Evolutionary conservation across 179 eudicot species (phyloP), one percentile per base, ranked within the genome.

Genomic region (Beta macrorhiza): DNA sequence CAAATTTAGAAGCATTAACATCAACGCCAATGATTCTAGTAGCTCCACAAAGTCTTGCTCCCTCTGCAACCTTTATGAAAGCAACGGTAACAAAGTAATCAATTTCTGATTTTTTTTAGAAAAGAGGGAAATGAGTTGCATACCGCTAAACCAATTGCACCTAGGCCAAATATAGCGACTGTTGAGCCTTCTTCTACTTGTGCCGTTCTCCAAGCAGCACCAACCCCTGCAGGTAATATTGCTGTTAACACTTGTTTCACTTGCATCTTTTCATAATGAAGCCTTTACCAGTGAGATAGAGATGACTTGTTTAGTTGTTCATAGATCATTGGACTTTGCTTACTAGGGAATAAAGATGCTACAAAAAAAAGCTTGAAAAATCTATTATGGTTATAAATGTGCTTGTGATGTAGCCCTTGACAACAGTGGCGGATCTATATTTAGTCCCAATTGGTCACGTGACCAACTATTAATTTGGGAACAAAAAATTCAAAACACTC

Each of bases 171-270:
- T 71, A 96, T 87, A 75, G 87, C 97, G 84, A 96, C 97, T 49
- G 94, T 91, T 1, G 98, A 90, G 76, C 99, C 97, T 79, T 85
- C 78, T 81, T 93, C 97, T 55, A 93, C 97, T 61, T 88, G 81
- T 58, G 98, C 99, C 22, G 92, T 82, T 89, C 82, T 96, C 93
- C 94, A 89, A 49, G 99, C 98, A 81, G 99, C 99, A 80, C 99
- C 99, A 17, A 94, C 94, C 7, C 98, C 99, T 96, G 87, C 83
- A 86, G 64, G 64, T 13, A 75, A 17, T 67, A 12, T 19, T 0
- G 2, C 5, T 53, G 67, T 67, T 22, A 75, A 22, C 8, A 55
- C 14, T 57, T 25, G 59, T 49, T 49, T 49, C 10, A 49, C 7
- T 49, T 49, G 53, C 53, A 49, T 49, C 53, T 49, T 49, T 9